A percentile compares a stretch with the other conserved stretches of the same genome.
Conservation (phyloP, 2,329 filamentous ascomycete genomes). For the Colletotrichum sp. region DNA sequence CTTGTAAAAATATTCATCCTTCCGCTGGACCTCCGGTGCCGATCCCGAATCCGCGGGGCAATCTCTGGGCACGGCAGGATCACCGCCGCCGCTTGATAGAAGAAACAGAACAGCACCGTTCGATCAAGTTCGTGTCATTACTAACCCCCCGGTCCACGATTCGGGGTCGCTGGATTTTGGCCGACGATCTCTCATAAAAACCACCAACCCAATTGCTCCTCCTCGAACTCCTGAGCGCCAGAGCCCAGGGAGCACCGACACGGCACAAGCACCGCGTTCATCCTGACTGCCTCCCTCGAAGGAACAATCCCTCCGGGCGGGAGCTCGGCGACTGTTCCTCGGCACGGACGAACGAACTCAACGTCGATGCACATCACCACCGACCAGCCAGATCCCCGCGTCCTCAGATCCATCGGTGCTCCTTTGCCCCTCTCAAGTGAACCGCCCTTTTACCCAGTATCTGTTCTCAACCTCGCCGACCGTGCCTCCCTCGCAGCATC, state of each 20-base stretch:
- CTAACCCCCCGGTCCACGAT: not conserved
- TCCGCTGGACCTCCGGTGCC: not conserved
- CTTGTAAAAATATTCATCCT: not conserved
- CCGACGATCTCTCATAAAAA: not conserved
- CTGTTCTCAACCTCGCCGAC: not conserved
- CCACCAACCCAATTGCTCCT: not conserved
- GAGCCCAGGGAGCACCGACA: not conserved
- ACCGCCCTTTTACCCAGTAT: not conserved
- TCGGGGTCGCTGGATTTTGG: not conserved
- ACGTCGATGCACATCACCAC: not conserved
- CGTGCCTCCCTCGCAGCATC: not conserved
- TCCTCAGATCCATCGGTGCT: not conserved
- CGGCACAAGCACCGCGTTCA: not conserved
- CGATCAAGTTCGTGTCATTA: not conserved
- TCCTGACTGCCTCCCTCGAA: not conserved
- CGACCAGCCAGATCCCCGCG: not conserved
- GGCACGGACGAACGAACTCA: not conserved
- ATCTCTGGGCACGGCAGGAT: not conserved
- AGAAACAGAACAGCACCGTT: not conserved
- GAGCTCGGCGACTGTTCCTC: not conserved
- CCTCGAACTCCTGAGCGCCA: not conserved
- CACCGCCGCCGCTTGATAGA: not conserved
- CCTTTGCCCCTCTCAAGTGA: not conserved
- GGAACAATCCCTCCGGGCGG: not conserved
- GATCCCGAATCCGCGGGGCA: not conserved